Percentiles rank a stretch among this genome's conserved stretches.
Conservation (phyloP, 768 basidiomycete genomes). For the Lyophyllum decastes region DNA sequence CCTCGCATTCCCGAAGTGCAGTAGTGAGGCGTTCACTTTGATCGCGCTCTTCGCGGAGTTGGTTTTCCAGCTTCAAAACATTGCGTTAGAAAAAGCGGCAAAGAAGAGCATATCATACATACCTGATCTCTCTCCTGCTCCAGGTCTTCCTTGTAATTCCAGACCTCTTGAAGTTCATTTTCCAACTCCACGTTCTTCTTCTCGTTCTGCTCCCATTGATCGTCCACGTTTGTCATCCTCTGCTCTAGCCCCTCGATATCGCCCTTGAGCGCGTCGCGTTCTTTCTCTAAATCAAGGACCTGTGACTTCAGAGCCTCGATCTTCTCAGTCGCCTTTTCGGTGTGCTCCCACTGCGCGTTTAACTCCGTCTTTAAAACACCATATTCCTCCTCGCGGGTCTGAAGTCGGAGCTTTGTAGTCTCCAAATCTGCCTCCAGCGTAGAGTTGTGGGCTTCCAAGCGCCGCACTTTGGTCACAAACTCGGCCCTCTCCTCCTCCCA, state of each 20-base stretch:
- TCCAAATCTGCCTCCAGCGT: constrained; percentile 45
- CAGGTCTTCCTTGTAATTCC: constrained; percentile 50
- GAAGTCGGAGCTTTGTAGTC: constrained; percentile 38
- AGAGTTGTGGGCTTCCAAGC: constrained; percentile 44
- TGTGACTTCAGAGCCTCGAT: constrained; percentile 40
- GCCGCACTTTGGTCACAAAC: constrained; percentile 40
- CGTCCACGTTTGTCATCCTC: constrained; percentile 47
- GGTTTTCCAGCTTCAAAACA: constrained; percentile 48
- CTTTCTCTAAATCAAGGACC: constrained; percentile 34
- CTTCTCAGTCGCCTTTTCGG: constrained; percentile 56
- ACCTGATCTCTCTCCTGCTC: constrained; percentile 62
- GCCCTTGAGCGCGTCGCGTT: constrained; percentile 39
- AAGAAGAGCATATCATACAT: constrained; percentile 13
- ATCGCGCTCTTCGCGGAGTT: constrained; percentile 55
- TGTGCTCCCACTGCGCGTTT: constrained; percentile 71
- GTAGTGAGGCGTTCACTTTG: constrained; percentile 47
- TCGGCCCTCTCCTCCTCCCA: constrained; percentile 58
- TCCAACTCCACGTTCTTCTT: constrained; percentile 58
- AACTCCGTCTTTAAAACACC: constrained; percentile 59
- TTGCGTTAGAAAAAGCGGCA: not conserved
- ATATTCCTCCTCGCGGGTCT: constrained; percentile 45
- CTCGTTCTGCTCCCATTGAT: constrained; percentile 58
- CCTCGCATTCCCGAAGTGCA: constrained; percentile 54
- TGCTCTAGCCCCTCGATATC: constrained; percentile 45
- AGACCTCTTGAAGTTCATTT: constrained; percentile 52